phyloP scores from a whole-genome alignment of 2,329 filamentous ascomycete species.

The Whalleya microplaca region DNA sequence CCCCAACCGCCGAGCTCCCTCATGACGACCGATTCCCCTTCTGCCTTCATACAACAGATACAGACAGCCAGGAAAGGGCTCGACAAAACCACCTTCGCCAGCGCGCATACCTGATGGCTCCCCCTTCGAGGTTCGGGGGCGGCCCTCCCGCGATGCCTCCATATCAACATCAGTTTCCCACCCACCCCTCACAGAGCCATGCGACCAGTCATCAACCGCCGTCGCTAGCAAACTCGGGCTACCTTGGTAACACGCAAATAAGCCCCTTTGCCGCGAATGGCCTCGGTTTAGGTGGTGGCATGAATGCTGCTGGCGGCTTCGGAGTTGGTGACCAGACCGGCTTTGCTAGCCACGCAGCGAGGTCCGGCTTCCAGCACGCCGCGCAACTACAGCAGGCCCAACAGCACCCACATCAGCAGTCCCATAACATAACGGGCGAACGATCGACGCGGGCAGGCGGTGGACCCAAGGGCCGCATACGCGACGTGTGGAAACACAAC shows the following conservation, averaged over 20 bases:
- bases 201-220: constrained; percentile 50
- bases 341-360: constrained; percentile 82
- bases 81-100: constrained; percentile 3
- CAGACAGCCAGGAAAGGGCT: constrained; percentile 17
- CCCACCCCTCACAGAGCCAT: constrained; percentile 56
- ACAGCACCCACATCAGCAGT: constrained; percentile 56
- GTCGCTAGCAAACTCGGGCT: constrained; percentile 69
- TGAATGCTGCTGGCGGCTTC: constrained; percentile 52
- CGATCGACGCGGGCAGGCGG: constrained; percentile 46
- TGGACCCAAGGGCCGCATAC: constrained; percentile 75
- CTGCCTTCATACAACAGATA: constrained; percentile 5
- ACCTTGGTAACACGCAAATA: constrained; percentile 70
- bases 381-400: constrained; percentile 59
- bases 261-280: constrained; percentile 68
- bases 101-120: constrained; percentile 35
- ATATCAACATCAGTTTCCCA: constrained; percentile 58
- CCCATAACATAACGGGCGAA: constrained; percentile 41
- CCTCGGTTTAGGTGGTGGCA: constrained; percentile 62
- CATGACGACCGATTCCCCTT: constrained; percentile 17
- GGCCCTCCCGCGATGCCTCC: constrained; percentile 50
- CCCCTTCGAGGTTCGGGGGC: constrained; percentile 50
- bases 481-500: constrained; percentile 95
- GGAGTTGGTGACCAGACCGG: constrained; percentile 68
- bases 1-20: constrained; percentile 8
- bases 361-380: constrained; percentile 84